A percentile compares a stretch with the other conserved stretches of the same genome.
Conservation (phyloP, 1,284 basidiomycete species). For the Sphagnurus paluster region DNA sequence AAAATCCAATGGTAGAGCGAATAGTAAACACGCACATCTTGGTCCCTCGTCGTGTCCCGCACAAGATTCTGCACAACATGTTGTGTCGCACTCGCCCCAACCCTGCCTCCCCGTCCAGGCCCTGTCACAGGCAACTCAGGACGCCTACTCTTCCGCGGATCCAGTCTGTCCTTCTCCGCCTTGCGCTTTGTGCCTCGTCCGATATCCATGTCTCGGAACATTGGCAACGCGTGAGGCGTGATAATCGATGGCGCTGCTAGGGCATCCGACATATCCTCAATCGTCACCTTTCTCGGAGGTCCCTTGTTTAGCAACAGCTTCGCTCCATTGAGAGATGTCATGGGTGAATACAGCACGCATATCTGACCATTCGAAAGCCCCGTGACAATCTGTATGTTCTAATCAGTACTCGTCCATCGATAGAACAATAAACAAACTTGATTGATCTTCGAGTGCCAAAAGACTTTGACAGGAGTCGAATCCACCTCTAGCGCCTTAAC, state of each 20-base stretch:
- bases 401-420: slow-evolving; percentile 12
- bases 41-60: slow-evolving; percentile 82
- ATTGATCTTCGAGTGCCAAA: slow-evolving; percentile 97
- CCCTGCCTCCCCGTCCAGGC: slow-evolving; percentile 88
- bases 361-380: slow-evolving; percentile 88
- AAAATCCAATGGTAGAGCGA: slow-evolving; percentile 18
- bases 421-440: slow-evolving; percentile 58
- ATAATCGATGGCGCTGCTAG: slow-evolving; percentile 82
- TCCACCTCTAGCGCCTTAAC: slow-evolving; percentile 66
- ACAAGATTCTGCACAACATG: slow-evolving; percentile 94
- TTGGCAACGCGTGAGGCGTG: slow-evolving; percentile 86
- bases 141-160: slow-evolving; percentile 87
- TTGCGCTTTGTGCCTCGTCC: slow-evolving; percentile 78
- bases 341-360: slow-evolving; percentile 88
- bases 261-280: slow-evolving; percentile 84
- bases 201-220: slow-evolving; percentile 83
- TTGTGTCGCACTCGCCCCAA: slow-evolving; percentile 94
- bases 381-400: slow-evolving; percentile 66
- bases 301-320: slow-evolving; percentile 84
- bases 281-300: slow-evolving; percentile 67
- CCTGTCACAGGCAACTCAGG: slow-evolving; percentile 92
- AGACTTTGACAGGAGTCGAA: slow-evolving; percentile 82
- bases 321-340: slow-evolving; percentile 87
- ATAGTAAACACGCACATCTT: slow-evolving; percentile 79
- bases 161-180: slow-evolving; percentile 84